Evolutionary conservation across 2,329 filamentous ascomycete genomes (phyloP).

Genomic region (Thelonectria rubi): DNA sequence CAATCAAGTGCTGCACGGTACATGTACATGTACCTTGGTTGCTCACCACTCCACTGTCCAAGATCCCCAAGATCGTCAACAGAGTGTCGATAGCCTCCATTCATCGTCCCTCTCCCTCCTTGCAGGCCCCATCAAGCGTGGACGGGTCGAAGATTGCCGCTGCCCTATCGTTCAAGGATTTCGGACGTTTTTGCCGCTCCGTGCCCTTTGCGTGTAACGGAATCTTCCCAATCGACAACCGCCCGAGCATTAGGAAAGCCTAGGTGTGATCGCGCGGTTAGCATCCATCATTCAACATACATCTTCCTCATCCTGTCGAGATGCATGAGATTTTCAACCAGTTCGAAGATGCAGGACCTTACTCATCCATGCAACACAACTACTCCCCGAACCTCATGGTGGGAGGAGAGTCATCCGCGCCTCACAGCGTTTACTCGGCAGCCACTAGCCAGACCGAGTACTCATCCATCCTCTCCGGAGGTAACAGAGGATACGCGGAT

Average conservation of each 20-base stretch:
- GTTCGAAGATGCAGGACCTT: neutral
- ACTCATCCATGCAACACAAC: neutral
- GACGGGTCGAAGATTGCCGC: neutral
- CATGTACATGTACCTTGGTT: constrained; percentile 3
- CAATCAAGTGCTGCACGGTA: neutral
- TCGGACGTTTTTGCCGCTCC: neutral
- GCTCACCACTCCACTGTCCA: constrained; percentile 5
- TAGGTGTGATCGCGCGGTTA: neutral
- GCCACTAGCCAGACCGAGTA: constrained; percentile 25
- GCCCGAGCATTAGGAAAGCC: neutral
- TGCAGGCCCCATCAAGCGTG: neutral
- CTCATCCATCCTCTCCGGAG: constrained; percentile 26
- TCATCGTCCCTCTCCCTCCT: neutral
- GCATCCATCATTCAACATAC: neutral
- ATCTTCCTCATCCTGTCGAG: neutral
- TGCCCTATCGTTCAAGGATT: neutral
- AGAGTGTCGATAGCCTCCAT: neutral
- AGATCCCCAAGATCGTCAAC: neutral
- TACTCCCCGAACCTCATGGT: neutral
- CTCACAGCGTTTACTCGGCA: constrained; percentile 24
- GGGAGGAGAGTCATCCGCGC: neutral
- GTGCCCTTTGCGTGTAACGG: neutral
- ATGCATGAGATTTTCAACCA: neutral
- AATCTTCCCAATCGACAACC: neutral
- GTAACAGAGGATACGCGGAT: constrained; percentile 10